Base-by-base conservation (phyloP, 2,329 filamentous ascomycete genomes). In the Pseudogymnoascus sp. region DNA sequence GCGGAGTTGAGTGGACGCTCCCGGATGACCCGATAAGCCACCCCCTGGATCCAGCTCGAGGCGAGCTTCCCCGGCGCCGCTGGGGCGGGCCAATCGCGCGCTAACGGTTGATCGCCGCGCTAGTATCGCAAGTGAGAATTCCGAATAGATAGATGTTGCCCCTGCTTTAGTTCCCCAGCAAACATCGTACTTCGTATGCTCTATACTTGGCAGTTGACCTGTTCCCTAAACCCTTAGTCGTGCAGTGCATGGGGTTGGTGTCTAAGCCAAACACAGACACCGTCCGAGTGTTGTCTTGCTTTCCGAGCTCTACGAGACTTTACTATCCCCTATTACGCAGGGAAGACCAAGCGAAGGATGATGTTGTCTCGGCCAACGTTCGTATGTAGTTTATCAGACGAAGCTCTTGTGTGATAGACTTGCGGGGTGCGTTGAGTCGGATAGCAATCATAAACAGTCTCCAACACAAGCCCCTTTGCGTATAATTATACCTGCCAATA, bases 351-450 rank as follows among this genome's bases (percentile, higher is more conserved):
- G n/a, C 48, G 48, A 55, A 55, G 48, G 48, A 55, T 55, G 9
- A 33, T 17, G 29, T 17, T 55, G 48, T 55, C 29, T 55, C 48
- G 48, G 48, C n/a, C n/a, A n/a, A 55, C 21, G 48, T 35, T 55
- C 48, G 33, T 55, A 55, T 55, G n/a, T 7, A 33, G 48, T 55
- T 55, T 55, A 55, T 35, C 48, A 21, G 48, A 13, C 29, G 29
- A 8, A 12, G 5, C 48, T 35, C 48, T 55, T 33, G 29, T 55
- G 48, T 35, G n/a, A 35, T 55, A 33, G 29, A 12, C 48, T 55
- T 55, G 29, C 48, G 48, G 48, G 48, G 48, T 55, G 48, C 48
- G 10, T 55, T 55, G 48, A 55, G 48, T 35, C 48, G 48, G 48
- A 21, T 55, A 55, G 48, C 29, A 55, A 55, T 55, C 48, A 17